A percentile compares a stretch with the other conserved stretches of the same genome.
These are phyloP conservation scores for Leersia perrieri DNA, from an alignment of 176 grass and related monocot species.

Conservation along the genomic window DNA sequence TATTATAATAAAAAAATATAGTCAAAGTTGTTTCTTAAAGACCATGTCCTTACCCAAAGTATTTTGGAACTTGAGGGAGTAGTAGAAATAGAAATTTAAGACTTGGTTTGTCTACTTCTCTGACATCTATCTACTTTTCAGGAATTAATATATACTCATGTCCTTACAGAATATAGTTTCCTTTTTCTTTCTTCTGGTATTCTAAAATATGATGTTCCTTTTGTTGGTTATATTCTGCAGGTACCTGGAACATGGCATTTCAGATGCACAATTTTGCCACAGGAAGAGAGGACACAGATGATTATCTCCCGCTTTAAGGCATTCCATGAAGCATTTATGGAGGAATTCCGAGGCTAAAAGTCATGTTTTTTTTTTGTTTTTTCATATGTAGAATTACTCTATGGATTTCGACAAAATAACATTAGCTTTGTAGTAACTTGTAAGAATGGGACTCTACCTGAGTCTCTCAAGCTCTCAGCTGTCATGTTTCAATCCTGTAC, in stretches of 20 bases:
- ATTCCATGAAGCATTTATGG: conserved; percentile 80
- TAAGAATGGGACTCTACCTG: neutral
- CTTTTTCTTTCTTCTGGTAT: neutral
- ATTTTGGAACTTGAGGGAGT: too few species aligned
- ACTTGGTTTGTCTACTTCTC: neutral
- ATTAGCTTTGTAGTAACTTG: neutral
- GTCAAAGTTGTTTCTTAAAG: too few species aligned
- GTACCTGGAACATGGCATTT: conserved; percentile 83
- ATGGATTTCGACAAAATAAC: neutral
- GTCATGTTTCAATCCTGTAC: neutral
- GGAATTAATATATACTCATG: neutral
- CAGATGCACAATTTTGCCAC: conserved; percentile 74
- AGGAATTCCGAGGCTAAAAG: conserved; percentile 40
- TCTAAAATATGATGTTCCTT: conserved; percentile 25
- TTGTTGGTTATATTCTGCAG: conserved; percentile 37
- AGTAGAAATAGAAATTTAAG: neutral
- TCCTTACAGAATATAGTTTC: neutral
- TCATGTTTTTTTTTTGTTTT: too few species aligned
- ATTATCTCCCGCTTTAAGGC: conserved; percentile 52
- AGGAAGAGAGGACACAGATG: conserved; percentile 56
- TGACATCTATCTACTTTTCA: too few species aligned
- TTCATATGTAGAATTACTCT: neutral
- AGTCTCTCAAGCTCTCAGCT: neutral
- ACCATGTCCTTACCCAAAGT: too few species aligned
- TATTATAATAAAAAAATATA: too few species aligned